These are phyloP conservation scores for Suhomyces wounanorum DNA, from an alignment of 1,139 yeast species.

Conservation along the genomic window DNA sequence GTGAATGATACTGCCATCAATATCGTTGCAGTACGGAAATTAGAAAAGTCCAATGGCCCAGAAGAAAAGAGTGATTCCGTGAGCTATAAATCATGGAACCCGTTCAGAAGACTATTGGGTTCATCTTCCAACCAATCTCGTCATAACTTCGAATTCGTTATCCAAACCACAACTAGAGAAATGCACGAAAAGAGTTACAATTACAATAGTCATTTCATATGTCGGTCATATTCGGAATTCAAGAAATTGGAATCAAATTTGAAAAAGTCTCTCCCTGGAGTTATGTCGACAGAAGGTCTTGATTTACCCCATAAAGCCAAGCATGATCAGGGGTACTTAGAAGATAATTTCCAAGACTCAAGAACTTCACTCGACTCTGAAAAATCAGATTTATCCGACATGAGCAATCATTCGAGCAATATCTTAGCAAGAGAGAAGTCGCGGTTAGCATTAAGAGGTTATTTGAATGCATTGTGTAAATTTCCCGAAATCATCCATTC, in stretches of 20 bases:
- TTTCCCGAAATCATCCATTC: slow-evolving; percentile 60
- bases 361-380: slow-evolving; percentile 9
- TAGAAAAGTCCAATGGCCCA: slow-evolving; percentile 9
- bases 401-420: slow-evolving; percentile 2
- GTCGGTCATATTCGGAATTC: slow-evolving; percentile 69
- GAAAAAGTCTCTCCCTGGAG: slow-evolving; percentile 65
- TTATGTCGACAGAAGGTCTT: slow-evolving; percentile 61
- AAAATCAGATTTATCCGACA: slow-evolving; percentile 1
- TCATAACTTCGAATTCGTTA: slow-evolving; percentile 47
- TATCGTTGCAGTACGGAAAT: slow-evolving; percentile 60
- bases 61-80: not conserved
- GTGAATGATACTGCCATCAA: slow-evolving; percentile 63
- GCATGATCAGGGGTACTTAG: slow-evolving; percentile 32
- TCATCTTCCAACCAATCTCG: slow-evolving; percentile 21
- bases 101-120: slow-evolving; percentile 20
- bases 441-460: slow-evolving; percentile 75
- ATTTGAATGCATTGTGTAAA: slow-evolving; percentile 53
- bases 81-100: slow-evolving; percentile 26
- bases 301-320: slow-evolving; percentile 53
- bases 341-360: not conserved
- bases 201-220: slow-evolving; percentile 45
- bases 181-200: slow-evolving; percentile 12
- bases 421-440: slow-evolving; percentile 58
- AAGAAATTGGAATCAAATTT: slow-evolving; percentile 53
- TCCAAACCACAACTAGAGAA: slow-evolving; percentile 36